Conservation (phyloP, 305 asterid genomes). For the Ruellia speciosa region DNA sequence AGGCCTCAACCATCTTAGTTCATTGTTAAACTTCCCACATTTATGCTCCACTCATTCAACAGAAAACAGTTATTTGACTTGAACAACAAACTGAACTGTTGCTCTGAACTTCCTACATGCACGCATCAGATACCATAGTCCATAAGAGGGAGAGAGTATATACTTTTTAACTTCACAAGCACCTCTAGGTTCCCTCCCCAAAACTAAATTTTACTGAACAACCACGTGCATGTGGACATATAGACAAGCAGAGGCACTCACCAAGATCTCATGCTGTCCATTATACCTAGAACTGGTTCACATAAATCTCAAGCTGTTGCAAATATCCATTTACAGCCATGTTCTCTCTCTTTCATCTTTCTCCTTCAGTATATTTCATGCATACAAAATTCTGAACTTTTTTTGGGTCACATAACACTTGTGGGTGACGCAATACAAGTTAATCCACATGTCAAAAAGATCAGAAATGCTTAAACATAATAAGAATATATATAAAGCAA, state of each 20-base stretch:
- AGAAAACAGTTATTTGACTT: conserved; percentile 19
- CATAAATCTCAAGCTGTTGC: neutral
- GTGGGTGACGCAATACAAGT: neutral
- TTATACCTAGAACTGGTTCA: conserved; percentile 9
- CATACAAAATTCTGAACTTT: too few species aligned
- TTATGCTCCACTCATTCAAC: conserved; percentile 10
- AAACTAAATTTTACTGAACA: conserved; percentile 20
- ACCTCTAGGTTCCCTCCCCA: conserved; percentile 20
- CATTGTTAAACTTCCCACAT: conserved; percentile 16
- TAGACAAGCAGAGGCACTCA: conserved; percentile 30
- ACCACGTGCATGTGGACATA: conserved; percentile 27
- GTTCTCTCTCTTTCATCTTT: conserved; percentile 5
- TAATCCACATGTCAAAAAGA: conserved; percentile 13
- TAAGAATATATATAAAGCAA: neutral
- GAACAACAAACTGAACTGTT: conserved; percentile 17
- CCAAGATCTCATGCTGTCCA: conserved; percentile 2
- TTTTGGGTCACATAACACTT: neutral
- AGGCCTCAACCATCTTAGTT: conserved; percentile 7
- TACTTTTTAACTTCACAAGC: conserved; percentile 19
- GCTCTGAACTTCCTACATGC: conserved; percentile 14
- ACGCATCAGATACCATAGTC: conserved; percentile 25
- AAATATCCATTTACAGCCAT: conserved; percentile 8
- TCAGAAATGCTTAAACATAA: neutral
- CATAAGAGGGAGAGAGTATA: conserved; percentile 14
- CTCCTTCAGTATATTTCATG: conserved; percentile 3